A percentile compares a stretch with the other conserved stretches of the same genome.
phyloP scores from a whole-genome alignment of 805 yeast species.

The Wickerhamomyces chaumierensis region DNA sequence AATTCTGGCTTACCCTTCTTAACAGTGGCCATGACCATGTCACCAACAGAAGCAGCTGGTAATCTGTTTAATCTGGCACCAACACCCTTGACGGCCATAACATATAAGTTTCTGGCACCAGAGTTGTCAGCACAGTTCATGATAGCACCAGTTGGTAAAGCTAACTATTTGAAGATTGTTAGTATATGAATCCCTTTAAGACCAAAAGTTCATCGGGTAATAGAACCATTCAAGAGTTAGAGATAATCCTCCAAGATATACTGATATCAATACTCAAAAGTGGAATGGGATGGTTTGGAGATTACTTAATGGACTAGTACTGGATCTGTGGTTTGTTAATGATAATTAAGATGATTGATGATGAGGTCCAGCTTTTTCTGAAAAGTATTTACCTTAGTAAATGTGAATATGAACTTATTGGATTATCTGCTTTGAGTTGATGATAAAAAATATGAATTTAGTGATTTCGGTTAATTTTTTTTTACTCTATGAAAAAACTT shows the following conservation, averaged over 20 bases:
- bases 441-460: too few species aligned
- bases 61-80: conserved; percentile 99
- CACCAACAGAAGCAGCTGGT: conserved; percentile 99
- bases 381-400: too few species aligned
- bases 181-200: background rate
- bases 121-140: conserved; percentile 99
- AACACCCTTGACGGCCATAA: conserved; percentile 96
- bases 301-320: too few species aligned
- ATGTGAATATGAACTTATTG: too few species aligned
- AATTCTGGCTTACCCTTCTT: conserved; percentile 99
- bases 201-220: conserved; percentile 1
- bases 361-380: too few species aligned
- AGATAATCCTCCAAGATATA: too few species aligned
- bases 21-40: conserved; percentile 98
- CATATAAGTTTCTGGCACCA: conserved; percentile 99
- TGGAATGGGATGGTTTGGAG: too few species aligned
- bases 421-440: too few species aligned
- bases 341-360: too few species aligned
- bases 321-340: too few species aligned
- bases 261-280: too few species aligned
- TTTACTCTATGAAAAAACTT: background rate
- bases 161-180: conserved; percentile 47
- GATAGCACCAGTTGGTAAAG: conserved; percentile 99
- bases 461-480: too few species aligned
- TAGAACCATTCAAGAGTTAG: background rate